phyloP scores from a whole-genome alignment of 1,139 yeast genomes.

The Pichia sp. region DNA sequence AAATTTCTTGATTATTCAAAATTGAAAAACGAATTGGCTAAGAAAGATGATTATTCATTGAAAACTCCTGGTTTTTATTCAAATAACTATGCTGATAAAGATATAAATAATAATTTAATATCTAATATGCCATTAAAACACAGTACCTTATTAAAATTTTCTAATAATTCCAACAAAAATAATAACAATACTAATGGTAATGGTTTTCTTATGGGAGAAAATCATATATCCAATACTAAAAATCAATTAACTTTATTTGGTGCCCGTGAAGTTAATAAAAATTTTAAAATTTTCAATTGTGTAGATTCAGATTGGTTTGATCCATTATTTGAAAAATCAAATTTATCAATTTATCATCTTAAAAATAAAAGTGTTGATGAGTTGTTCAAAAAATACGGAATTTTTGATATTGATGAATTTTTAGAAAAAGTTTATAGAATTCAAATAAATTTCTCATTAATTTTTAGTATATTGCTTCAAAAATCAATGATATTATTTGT shows the following conservation, averaged over 20 bases:
- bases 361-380: not conserved
- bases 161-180: not conserved
- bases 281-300: not conserved
- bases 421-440: constrained; percentile 1
- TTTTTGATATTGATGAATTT: constrained; percentile 6
- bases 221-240: too few species aligned
- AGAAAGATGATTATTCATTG: constrained; percentile 1
- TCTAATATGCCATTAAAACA: too few species aligned
- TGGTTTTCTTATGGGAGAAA: too few species aligned
- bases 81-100: not conserved
- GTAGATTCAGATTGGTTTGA: not conserved
- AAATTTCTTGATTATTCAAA: constrained; percentile 1
- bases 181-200: too few species aligned
- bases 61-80: constrained; percentile 2
- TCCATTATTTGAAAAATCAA: not conserved
- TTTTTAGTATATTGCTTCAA: constrained; percentile 9
- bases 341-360: not conserved
- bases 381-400: not conserved
- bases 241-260: not conserved
- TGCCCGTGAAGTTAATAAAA: not conserved
- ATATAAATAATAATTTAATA: not conserved
- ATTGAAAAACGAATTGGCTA: not conserved
- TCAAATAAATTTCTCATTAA: not conserved
- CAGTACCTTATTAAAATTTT: too few species aligned
- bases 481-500: constrained; percentile 10